Evolutionary conservation across 208 protist genomes (phyloP), one percentile per base, ranked within the genome.

Genomic region (Strigomonas galati): DNA sequence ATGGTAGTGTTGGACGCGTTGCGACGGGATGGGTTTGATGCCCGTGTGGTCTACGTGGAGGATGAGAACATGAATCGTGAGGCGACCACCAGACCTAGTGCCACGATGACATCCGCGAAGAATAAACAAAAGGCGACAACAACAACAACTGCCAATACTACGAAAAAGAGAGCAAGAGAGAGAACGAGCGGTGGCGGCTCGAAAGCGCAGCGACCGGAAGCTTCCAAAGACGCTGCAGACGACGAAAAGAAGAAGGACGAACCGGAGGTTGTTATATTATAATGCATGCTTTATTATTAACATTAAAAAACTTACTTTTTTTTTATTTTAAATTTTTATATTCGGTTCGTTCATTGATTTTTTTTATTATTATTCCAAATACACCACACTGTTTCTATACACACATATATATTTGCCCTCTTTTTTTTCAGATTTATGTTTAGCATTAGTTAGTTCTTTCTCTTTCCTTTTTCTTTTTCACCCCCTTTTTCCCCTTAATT

Each of bases 41-140:
- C 31, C 10, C 56, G 32, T 6, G 56, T 62, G 28, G 80, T 89
- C 27, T 91, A 97, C 67, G 92, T 99, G 60, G 71, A 98, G 32
- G 98, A 99, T 10, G 66, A 56, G n/a, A 23, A n/a, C 14, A 2
- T 2, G 19, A 17, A 21, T 27, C 19, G 52, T 56, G 62, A 48
- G 43, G 17, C 17, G 43, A 17, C 43, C 17, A 17, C 43, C 43
- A 48, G 43, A 17, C 43, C 28, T 28, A 59, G 7, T 4, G 23
- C 17, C 28, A 31, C 14, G 27, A 28, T 5, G 26, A 15, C 54
- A 31, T 10, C 54, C n/a, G 7, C 26, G 27, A 23, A 59, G 28
- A 59, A n/a, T 12, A n/a, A 12, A 40, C 54, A 9, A n/a, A 10
- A n/a, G 23, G 7, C 26, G 4, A 48, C 43, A 48, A 48, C 17